Conservation (phyloP, 2,329 filamentous ascomycete species). For the Pseudogymnoascus pannorum region DNA sequence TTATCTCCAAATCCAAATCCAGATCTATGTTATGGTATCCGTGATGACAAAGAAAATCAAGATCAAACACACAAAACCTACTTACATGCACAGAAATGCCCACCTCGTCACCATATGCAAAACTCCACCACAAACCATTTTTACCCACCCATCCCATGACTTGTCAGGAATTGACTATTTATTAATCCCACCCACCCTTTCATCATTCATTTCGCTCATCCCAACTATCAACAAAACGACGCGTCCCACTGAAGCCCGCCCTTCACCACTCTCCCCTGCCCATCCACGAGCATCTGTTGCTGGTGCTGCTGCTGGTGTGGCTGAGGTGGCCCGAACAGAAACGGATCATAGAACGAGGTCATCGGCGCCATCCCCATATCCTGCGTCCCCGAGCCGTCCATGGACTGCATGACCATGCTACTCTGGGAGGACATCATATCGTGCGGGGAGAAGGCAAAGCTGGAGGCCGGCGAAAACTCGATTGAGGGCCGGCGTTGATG, state of each 20-base stretch:
- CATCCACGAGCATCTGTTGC: not conserved
- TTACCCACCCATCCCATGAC: not conserved
- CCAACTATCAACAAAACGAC: not conserved
- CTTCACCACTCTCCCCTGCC: not conserved
- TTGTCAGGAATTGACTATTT: not conserved
- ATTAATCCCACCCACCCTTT: not conserved
- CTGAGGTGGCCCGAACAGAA: not conserved
- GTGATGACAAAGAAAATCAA: not conserved
- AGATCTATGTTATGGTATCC: conserved; percentile 1
- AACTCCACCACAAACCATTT: not conserved
- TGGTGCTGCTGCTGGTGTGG: not conserved
- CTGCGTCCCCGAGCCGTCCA: not conserved
- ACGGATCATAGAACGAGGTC: not conserved
- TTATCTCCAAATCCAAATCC: not conserved
- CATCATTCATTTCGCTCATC: not conserved
- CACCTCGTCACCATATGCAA: not conserved
- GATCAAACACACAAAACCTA: not conserved
- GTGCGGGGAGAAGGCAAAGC: not conserved
- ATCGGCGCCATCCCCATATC: not conserved
- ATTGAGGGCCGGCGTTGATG: not conserved
- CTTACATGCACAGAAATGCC: not conserved
- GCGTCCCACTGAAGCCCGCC: not conserved
- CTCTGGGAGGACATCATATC: not conserved
- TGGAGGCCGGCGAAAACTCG: not conserved
- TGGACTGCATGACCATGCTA: conserved; percentile 1